phyloP scores from a whole-genome alignment of 257 asterid species.

The Rehmannia glutinosa region DNA sequence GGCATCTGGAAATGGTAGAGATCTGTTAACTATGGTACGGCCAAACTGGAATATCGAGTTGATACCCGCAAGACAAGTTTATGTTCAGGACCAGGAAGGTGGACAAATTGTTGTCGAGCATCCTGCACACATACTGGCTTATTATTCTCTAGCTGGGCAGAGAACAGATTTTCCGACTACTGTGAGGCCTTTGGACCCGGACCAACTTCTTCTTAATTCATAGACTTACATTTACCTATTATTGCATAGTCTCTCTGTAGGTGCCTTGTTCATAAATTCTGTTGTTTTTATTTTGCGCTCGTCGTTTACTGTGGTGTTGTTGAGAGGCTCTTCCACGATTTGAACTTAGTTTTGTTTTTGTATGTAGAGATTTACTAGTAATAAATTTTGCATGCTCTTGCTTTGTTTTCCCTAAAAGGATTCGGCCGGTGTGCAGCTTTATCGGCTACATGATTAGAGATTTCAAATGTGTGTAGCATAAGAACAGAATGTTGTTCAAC shows the following conservation, averaged over 20 bases:
- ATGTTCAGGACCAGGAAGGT: slow-evolving; percentile 21
- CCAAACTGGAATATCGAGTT: slow-evolving; percentile 81
- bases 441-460: not conserved
- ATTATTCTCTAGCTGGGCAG: slow-evolving; percentile 84
- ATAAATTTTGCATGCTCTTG: slow-evolving; percentile 21
- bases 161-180: slow-evolving; percentile 71
- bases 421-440: no score
- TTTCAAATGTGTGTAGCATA: slow-evolving; percentile 6
- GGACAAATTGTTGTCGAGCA: slow-evolving; percentile 33
- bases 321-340: slow-evolving; percentile 5
- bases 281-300: not conserved
- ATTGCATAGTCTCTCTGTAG: no score
- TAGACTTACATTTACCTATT: no score
- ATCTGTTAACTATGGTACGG: slow-evolving; percentile 57
- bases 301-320: not conserved
- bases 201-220: not conserved
- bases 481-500: not conserved
- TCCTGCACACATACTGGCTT: slow-evolving; percentile 85
- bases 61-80: slow-evolving; percentile 59
- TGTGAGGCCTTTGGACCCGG: slow-evolving; percentile 48
- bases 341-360: no score
- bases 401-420: no score
- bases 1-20: slow-evolving; percentile 42
- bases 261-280: slow-evolving; percentile 8
- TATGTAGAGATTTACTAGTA: slow-evolving; percentile 15